Percentiles rank a stretch among this genome's conserved stretches.
phyloP scores from a whole-genome alignment of 257 asterid species.

The Capsicum baccatum region DNA sequence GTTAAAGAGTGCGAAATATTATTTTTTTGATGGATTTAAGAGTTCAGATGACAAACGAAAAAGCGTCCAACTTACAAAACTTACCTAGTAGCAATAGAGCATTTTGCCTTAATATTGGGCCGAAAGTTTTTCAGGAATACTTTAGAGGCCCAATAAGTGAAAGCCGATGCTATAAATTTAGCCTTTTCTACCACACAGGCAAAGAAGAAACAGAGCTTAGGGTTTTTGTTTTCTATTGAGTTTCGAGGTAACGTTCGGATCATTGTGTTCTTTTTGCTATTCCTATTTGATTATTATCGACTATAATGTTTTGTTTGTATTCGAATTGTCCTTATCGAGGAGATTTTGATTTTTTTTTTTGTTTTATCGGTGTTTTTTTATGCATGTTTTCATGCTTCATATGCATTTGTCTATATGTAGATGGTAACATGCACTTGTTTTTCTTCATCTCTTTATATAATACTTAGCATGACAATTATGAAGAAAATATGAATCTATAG shows the following conservation, averaged over 20 bases:
- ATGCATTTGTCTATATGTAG: too few species aligned
- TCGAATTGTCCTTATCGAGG: neutral
- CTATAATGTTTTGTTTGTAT: neutral
- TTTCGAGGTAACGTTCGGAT: neutral
- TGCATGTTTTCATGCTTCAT: neutral
- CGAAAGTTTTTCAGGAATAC: neutral
- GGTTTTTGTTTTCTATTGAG: neutral
- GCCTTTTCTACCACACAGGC: neutral
- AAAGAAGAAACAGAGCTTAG: neutral
- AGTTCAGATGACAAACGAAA: too few species aligned
- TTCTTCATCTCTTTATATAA: neutral
- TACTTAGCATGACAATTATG: neutral
- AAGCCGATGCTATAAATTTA: neutral
- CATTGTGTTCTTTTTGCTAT: neutral
- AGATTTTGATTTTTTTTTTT: neutral
- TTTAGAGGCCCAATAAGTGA: neutral
- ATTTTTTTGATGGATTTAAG: too few species aligned
- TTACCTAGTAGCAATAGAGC: too few species aligned
- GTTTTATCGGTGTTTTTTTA: neutral
- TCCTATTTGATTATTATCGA: neutral
- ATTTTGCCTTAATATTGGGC: neutral
- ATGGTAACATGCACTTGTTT: too few species aligned
- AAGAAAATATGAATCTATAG: neutral
- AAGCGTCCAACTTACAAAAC: too few species aligned
- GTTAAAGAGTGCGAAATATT: too few species aligned